Evolutionary conservation across 495 filamentous ascomycete genomes (phyloP), one percentile per base, ranked within the genome.

Genomic region (Penicillium lividum): DNA sequence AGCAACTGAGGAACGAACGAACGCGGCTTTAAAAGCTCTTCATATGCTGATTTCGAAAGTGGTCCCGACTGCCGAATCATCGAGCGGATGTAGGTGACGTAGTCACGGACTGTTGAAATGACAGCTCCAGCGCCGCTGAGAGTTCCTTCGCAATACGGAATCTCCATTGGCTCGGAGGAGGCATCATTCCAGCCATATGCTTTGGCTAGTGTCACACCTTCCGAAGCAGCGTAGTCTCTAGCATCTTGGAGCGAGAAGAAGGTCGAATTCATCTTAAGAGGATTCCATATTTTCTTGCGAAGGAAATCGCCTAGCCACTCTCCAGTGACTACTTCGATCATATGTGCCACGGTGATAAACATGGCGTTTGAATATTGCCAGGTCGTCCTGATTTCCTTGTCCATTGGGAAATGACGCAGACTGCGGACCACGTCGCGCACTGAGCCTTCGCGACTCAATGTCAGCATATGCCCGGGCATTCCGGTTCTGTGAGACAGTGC

Each of bases 291-390:
- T 0, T 27, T 22, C 5, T 27, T 46, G 9, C 25, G 16, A 60
- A 86, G 55, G 15, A 74, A 60, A 0, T 66, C 57, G 0, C 76
- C 78, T 22, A 84, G 65, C 58, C 58, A 57, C 42, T 61, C 22
- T 0, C 75, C 77, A 1, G 76, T 78, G 1, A 76, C 30, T 25
- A 66, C 66, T 66, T 84, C 72, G 1, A 83, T 52, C 9, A 68
- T 65, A 59, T 84, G 70, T 31, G 72, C 63, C 0, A 73, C 74
- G 5, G 72, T 70, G 30, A 75, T 69, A 56, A 67, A 86, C 73
- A 80, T 79, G 51, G 76, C 60, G 43, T 84, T 85, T 61, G 73
- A 80, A 57, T 84, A 84, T 36, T 76, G 68, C 38, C 64, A 83
- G 15, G 11, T 60, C 6, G 67, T 72, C 4, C 77, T 68, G 15